A percentile compares a stretch with the other conserved stretches of the same genome.
phyloP scores from a whole-genome alignment of 2,329 filamentous ascomycete genomes.

The Aureobasidium sp. region DNA sequence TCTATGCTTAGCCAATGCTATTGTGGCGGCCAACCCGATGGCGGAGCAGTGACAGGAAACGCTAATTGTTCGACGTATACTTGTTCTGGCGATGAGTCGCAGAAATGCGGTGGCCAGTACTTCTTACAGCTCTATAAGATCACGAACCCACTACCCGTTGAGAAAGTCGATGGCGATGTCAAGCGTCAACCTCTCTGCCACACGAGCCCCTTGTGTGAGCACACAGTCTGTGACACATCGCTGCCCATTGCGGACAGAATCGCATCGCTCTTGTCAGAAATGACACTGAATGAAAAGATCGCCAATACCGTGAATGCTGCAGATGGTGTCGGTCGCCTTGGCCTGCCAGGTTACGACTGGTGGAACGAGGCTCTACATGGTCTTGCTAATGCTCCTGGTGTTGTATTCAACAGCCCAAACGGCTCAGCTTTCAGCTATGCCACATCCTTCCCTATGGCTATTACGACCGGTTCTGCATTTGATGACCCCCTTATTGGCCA shows the following conservation, averaged over 20 bases:
- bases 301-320: conserved; percentile 43
- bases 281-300: conserved; percentile 69
- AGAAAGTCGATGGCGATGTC: conserved; percentile 9
- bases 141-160: background rate
- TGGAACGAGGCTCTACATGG: conserved; percentile 57
- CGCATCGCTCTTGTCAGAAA: conserved; percentile 53
- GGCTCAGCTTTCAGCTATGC: conserved; percentile 45
- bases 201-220: conserved; percentile 38
- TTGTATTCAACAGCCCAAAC: conserved; percentile 45
- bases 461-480: conserved; percentile 56
- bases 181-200: conserved; percentile 17
- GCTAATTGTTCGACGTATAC: conserved; percentile 5
- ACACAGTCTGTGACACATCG: conserved; percentile 45
- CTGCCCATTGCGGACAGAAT: conserved; percentile 23
- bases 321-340: conserved; percentile 48
- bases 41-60: background rate
- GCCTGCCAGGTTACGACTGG: conserved; percentile 53
- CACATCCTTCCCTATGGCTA: conserved; percentile 60
- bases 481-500: conserved; percentile 56
- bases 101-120: conserved; percentile 2
- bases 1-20: background rate
- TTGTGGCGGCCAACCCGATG: conserved; percentile 1
- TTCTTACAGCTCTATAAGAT: conserved; percentile 3
- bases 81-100: conserved; percentile 6
- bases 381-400: conserved; percentile 43